Percentiles rank a stretch among this genome's conserved stretches.
Evolutionary conservation across 208 protist genomes (phyloP).

Genomic region (Trypanosomatidae sp.): DNA sequence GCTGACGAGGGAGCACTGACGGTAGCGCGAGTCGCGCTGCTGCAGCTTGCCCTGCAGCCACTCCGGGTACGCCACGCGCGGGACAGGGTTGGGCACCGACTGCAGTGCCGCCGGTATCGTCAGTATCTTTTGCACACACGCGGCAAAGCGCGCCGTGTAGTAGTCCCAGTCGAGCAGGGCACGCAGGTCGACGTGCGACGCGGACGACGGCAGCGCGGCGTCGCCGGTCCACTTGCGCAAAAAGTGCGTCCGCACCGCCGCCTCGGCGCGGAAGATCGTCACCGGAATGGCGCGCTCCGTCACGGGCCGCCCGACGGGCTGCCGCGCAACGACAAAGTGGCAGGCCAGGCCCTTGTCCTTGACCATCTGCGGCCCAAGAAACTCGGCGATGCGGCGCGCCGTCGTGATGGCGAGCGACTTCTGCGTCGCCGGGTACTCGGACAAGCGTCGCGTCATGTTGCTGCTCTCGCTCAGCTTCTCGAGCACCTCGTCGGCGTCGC

Average conservation of each 20-base stretch:
- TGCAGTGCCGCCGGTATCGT: conserved; percentile 99
- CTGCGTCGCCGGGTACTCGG: conserved; percentile 95
- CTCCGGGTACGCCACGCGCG: conserved; percentile 94
- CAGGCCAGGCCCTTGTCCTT: conserved; percentile 96
- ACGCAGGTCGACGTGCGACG: conserved; percentile 56
- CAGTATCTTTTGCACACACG: conserved; percentile 99
- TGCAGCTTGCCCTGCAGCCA: conserved; percentile 94
- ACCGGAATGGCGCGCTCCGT: conserved; percentile 97
- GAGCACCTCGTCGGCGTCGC: conserved; percentile 94
- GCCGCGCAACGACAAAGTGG: conserved; percentile 96
- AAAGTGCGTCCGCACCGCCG: conserved; percentile 79
- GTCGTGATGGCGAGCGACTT: conserved; percentile 99
- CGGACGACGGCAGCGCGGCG: conserved; percentile 22
- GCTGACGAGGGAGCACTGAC: conserved; percentile 41
- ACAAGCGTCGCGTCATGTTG: conserved; percentile 93
- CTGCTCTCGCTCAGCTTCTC: conserved; percentile 96
- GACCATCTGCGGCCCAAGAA: conserved; percentile 97
- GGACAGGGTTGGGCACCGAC: conserved; percentile 93
- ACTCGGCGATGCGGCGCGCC: conserved; percentile 94
- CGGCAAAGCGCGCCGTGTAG: conserved; percentile 95
- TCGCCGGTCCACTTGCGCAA: conserved; percentile 93
- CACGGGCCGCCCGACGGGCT: conserved; percentile 91
- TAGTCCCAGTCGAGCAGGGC: conserved; percentile 99
- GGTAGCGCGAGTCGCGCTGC: conserved; percentile 65
- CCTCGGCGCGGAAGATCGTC: conserved; percentile 94